Conservation (phyloP, 2,329 filamentous ascomycete species). For the Fusarium phyllophilum region DNA sequence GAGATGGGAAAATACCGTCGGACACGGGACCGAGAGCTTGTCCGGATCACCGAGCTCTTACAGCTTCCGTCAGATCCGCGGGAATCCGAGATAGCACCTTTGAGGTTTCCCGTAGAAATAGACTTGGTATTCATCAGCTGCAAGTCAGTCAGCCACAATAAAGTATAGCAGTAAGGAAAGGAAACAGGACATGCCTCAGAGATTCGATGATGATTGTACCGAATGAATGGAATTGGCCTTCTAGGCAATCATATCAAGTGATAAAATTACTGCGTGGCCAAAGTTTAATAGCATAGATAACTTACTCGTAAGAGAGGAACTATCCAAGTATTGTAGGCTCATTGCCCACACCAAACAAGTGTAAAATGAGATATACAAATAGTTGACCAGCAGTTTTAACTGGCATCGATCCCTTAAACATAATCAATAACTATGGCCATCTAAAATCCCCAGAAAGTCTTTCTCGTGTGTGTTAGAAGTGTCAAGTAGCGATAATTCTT, state of each 20-base stretch:
- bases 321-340: neutral
- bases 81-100: too few species aligned
- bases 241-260: rapidly evolving
- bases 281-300: neutral
- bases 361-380: neutral
- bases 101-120: neutral
- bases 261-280: rapidly evolving
- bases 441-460: rapidly evolving
- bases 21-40: neutral
- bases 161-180: neutral
- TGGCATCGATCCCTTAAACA: rapidly evolving
- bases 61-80: neutral
- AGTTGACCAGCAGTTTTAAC: neutral
- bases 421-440: rapidly evolving
- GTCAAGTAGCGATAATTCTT: neutral
- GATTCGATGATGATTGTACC: rapidly evolving
- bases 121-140: neutral
- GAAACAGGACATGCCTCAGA: neutral
- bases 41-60: neutral
- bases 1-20: neutral
- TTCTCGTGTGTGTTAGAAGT: too few species aligned
- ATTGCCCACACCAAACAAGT: too few species aligned
- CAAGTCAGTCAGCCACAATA: neutral
- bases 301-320: neutral
- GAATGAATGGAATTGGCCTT: neutral